Conservation (phyloP, 441 rosid species). For the Gossypium davidsonii region DNA sequence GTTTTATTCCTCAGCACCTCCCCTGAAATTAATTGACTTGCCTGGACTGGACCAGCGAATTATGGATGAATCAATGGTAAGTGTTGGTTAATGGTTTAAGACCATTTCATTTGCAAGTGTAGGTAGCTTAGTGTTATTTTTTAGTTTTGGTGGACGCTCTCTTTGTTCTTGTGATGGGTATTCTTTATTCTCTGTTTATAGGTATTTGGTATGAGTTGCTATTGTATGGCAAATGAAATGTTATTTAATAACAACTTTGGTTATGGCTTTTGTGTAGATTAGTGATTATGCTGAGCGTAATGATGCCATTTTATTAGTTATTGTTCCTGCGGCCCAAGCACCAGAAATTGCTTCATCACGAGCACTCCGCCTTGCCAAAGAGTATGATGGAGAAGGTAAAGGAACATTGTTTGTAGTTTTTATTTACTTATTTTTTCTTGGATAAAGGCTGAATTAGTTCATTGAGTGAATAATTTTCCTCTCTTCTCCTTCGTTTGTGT, state of each 20-base stretch:
- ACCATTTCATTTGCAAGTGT: neutral
- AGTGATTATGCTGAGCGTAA: slow-evolving; percentile 56
- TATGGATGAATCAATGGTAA: slow-evolving; percentile 58
- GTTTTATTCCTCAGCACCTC: slow-evolving; percentile 46
- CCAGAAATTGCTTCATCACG: slow-evolving; percentile 68
- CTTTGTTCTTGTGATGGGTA: neutral
- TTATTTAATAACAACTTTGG: slow-evolving; percentile 2
- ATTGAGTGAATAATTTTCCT: neutral
- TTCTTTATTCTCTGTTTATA: neutral
- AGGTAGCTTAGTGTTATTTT: neutral
- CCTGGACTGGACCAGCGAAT: slow-evolving; percentile 70
- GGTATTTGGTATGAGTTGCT: slow-evolving; percentile 1
- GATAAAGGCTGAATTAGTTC: slow-evolving; percentile 15
- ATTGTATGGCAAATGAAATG: neutral
- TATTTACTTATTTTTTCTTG: neutral
- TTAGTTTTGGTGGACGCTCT: neutral
- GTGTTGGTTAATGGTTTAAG: slow-evolving; percentile 17
- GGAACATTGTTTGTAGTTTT: neutral
- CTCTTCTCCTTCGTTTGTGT: neutral
- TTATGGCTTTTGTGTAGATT: slow-evolving; percentile 28
- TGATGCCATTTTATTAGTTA: slow-evolving; percentile 56
- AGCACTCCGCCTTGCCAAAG: slow-evolving; percentile 59
- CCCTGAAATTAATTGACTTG: slow-evolving; percentile 59
- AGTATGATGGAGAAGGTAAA: slow-evolving; percentile 55
- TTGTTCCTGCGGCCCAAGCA: slow-evolving; percentile 58